A percentile compares a stretch with the other conserved stretches of the same genome.
These are phyloP conservation scores for Santalum album DNA, from an alignment of 164 flowering plant species.

Conservation along the genomic window DNA sequence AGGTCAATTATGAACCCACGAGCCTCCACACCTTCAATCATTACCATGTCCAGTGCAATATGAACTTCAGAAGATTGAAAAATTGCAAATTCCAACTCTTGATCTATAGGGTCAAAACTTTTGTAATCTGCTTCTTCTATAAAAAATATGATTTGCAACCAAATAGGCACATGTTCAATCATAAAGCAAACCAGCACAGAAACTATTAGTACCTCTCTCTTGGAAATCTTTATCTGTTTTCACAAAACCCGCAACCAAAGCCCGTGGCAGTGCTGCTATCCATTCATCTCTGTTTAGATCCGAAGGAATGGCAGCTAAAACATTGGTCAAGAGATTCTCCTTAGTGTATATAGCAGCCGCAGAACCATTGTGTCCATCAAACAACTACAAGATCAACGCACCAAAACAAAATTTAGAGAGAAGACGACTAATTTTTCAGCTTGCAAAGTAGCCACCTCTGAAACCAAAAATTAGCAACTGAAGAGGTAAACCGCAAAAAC, in stretches of 20 bases:
- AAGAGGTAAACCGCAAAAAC: too few species aligned
- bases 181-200: neutral
- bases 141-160: too few species aligned
- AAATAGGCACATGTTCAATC: too few species aligned
- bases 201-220: constrained; percentile 48
- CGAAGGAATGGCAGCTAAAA: constrained; percentile 75
- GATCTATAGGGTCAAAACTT: too few species aligned
- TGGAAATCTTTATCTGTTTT: constrained; percentile 98
- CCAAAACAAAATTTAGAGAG: neutral
- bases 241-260: constrained; percentile 93
- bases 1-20: too few species aligned
- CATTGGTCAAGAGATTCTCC: constrained; percentile 84
- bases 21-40: too few species aligned
- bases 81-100: too few species aligned
- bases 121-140: too few species aligned
- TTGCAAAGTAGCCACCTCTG: neutral
- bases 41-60: too few species aligned
- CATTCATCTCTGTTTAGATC: constrained; percentile 93
- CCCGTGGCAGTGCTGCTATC: constrained; percentile 90
- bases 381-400: constrained; percentile 50
- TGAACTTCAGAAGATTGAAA: too few species aligned
- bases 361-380: constrained; percentile 98
- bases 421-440: neutral
- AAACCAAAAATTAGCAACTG: too few species aligned
- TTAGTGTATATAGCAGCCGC: constrained; percentile 93